These are phyloP conservation scores for Pseudoneurospora amorphoporcata DNA, from an alignment of 495 filamentous ascomycete genomes.

Conservation along the genomic window DNA sequence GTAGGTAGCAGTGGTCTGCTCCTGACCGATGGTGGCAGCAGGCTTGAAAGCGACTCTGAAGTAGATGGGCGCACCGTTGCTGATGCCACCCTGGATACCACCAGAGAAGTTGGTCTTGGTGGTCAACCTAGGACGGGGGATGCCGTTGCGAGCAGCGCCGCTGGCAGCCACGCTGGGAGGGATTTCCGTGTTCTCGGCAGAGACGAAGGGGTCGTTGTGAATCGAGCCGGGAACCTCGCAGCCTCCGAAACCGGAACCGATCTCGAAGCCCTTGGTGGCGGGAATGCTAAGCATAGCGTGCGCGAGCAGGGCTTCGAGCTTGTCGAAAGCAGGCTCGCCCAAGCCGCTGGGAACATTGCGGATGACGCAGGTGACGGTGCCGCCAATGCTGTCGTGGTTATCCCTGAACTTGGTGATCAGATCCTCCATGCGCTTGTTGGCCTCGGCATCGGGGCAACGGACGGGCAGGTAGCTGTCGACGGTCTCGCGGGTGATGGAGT, in stretches of 20 bases:
- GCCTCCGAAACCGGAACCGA: constrained; percentile 88
- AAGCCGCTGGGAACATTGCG: constrained; percentile 79
- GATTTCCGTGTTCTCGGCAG: constrained; percentile 29
- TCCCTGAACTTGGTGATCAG: constrained; percentile 74
- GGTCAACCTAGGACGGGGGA: constrained; percentile 46
- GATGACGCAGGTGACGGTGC: constrained; percentile 93
- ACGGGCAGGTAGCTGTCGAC: constrained; percentile 81
- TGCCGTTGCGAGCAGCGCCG: constrained; percentile 24
- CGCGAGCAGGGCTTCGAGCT: constrained; percentile 85
- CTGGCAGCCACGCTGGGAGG: constrained; percentile 26
- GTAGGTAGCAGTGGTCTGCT: constrained; percentile 78
- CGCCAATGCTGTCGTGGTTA: constrained; percentile 82
- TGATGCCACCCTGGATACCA: constrained; percentile 93
- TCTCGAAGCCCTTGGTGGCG: constrained; percentile 93
- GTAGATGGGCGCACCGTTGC: constrained; percentile 89
- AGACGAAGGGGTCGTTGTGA: constrained; percentile 89
- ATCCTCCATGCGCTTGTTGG: constrained; percentile 62
- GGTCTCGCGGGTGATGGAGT: constrained; percentile 61
- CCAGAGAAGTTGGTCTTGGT: constrained; percentile 96
- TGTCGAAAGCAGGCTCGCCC: constrained; percentile 93
- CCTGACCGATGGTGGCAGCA: constrained; percentile 88
- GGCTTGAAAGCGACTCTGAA: constrained; percentile 96
- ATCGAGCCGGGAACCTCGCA: constrained; percentile 79
- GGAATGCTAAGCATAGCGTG: constrained; percentile 98
- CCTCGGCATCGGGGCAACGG: constrained; percentile 66